Percentiles rank a stretch among this genome's conserved stretches.
Evolutionary conservation across 306 rosid genomes (phyloP).

Genomic region (Dryas octopetala): DNA sequence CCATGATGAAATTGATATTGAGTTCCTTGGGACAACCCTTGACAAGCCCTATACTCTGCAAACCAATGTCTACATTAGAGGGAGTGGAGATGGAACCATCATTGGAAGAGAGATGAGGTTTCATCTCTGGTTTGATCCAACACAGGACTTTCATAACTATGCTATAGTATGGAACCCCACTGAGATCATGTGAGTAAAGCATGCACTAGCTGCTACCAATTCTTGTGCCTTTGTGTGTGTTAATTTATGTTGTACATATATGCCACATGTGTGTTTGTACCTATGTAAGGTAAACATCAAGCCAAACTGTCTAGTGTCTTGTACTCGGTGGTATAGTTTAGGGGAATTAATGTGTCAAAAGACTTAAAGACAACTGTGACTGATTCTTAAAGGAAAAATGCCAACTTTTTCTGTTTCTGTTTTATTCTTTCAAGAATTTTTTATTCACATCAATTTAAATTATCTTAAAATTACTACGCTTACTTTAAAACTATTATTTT

Average conservation of each 20-base stretch:
- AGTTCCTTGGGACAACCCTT: constrained; percentile 78
- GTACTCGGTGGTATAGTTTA: background rate
- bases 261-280: constrained; percentile 4
- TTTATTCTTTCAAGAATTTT: background rate
- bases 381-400: background rate
- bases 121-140: constrained; percentile 95
- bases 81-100: constrained; percentile 76
- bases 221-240: background rate
- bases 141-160: constrained; percentile 74
- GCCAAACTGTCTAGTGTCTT: background rate
- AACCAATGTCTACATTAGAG: constrained; percentile 81
- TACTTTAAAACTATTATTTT: background rate
- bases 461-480: too few species aligned
- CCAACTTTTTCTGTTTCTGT: background rate
- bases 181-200: constrained; percentile 72
- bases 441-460: background rate
- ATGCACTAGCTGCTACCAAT: background rate
- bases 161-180: constrained; percentile 74
- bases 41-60: constrained; percentile 85
- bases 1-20: constrained; percentile 92
- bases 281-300: constrained; percentile 4
- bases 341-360: background rate
- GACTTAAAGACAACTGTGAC: background rate
- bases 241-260: background rate
- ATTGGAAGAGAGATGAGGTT: constrained; percentile 80